Conservation (phyloP, 2,329 filamentous ascomycete species). For the Epichloe festucae region DNA sequence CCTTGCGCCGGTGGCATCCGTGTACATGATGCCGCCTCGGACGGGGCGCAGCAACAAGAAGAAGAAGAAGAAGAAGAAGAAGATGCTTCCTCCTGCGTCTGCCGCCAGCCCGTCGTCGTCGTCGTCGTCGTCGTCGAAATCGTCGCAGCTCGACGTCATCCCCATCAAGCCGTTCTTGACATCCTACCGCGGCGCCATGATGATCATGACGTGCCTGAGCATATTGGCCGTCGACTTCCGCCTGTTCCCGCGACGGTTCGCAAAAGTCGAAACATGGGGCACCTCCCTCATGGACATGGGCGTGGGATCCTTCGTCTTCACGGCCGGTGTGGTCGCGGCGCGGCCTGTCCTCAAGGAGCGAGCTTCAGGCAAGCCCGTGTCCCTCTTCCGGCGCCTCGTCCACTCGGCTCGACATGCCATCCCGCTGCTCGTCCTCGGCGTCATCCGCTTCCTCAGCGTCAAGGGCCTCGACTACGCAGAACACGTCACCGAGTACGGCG, state of each 20-base stretch:
- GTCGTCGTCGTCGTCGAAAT: background rate
- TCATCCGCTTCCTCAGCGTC: constrained; percentile 73
- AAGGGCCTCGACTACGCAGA: constrained; percentile 94
- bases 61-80: background rate
- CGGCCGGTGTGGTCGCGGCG: constrained; percentile 80
- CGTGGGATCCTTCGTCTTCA: constrained; percentile 95
- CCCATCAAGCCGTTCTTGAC: constrained; percentile 88
- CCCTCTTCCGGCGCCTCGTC: constrained; percentile 45
- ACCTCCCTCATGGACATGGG: constrained; percentile 98
- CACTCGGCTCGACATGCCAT: constrained; percentile 66
- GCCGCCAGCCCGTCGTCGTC: background rate
- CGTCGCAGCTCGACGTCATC: constrained; percentile 30
- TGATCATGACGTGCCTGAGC: constrained; percentile 76
- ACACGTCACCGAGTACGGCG: constrained; percentile 92
- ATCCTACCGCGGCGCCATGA: constrained; percentile 80
- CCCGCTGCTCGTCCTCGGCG: constrained; percentile 66
- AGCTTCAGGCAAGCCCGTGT: constrained; percentile 32
- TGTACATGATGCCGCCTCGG: constrained; percentile 40
- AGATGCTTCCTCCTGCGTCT: background rate
- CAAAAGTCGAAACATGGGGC: constrained; percentile 98
- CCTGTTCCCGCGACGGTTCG: constrained; percentile 85
- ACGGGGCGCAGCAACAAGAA: constrained; percentile 19
- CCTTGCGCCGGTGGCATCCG: constrained; percentile 53
- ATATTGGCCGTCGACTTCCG: constrained; percentile 96
- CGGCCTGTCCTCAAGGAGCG: constrained; percentile 63